phyloP scores from a whole-genome alignment of 2,329 filamentous ascomycete genomes.

The Colletotrichum higginsianum region DNA sequence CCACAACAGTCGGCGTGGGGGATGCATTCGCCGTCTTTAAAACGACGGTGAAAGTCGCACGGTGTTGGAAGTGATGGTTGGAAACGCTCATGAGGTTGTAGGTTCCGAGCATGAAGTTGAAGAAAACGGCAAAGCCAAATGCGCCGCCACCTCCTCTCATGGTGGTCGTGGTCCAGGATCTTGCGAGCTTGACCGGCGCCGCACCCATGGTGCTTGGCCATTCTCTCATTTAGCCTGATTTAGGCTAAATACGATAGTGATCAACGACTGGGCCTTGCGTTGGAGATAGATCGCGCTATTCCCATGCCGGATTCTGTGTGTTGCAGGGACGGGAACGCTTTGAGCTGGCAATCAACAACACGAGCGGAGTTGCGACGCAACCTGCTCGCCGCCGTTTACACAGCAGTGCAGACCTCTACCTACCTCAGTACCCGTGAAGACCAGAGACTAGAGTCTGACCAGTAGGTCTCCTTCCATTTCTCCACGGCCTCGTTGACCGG shows the following conservation, averaged over 20 bases:
- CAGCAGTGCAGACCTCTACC: conserved; percentile 3
- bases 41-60: conserved; percentile 8
- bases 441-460: background rate
- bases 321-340: conserved; percentile 2
- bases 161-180: conserved; percentile 13
- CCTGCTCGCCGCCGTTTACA: background rate
- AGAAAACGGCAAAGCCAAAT: background rate
- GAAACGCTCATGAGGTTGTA: conserved; percentile 5
- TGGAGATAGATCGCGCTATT: conserved; percentile 31
- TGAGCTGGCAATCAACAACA: conserved; percentile 16
- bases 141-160: conserved; percentile 25
- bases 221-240: conserved; percentile 38
- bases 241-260: conserved; percentile 32
- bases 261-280: background rate
- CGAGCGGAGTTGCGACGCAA: conserved; percentile 12
- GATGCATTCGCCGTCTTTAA: conserved; percentile 3
- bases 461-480: background rate
- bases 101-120: conserved; percentile 9
- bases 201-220: conserved; percentile 20
- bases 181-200: conserved; percentile 10
- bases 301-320: conserved; percentile 5
- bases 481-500: background rate
- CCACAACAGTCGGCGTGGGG: conserved; percentile 12
- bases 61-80: background rate
- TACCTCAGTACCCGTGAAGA: no score